phyloP scores from a whole-genome alignment of 331 rosid genomes.

The Pyracantha coccinea region DNA sequence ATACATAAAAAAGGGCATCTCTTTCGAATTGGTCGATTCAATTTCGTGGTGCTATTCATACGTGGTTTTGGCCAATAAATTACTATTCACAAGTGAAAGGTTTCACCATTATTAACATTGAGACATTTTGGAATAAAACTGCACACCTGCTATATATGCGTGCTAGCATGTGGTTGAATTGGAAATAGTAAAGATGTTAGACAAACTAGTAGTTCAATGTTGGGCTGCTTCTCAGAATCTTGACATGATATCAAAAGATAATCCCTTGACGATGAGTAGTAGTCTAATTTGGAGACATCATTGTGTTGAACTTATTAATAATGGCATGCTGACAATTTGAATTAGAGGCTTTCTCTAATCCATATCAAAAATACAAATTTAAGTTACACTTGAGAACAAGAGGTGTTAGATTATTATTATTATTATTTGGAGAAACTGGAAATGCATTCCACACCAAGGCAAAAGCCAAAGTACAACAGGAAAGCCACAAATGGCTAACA shows the following conservation, averaged over 20 bases:
- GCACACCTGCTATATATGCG: no score
- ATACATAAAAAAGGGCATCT: not conserved
- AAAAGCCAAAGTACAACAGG: no score
- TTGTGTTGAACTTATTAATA: not conserved
- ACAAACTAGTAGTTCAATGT: not conserved
- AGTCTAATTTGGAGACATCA: not conserved
- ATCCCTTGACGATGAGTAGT: not conserved
- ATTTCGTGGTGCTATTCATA: not conserved
- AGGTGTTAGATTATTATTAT: no score
- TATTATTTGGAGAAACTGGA: no score
- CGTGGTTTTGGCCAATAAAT: not conserved
- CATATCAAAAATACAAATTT: not conserved
- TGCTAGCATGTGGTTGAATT: not conserved
- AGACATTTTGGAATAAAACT: not conserved
- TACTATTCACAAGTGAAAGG: not conserved
- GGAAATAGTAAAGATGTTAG: not conserved
- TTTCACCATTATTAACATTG: not conserved
- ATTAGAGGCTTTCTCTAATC: no score
- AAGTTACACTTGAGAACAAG: not conserved
- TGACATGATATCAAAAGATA: not conserved
- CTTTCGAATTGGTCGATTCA: not conserved
- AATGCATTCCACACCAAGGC: no score
- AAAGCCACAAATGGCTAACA: no score
- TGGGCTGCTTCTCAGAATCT: not conserved
- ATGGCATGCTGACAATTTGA: not conserved